Conservation (phyloP, 225 moss, liverwort and hornwort genomes). For the Polytrichum commune region DNA sequence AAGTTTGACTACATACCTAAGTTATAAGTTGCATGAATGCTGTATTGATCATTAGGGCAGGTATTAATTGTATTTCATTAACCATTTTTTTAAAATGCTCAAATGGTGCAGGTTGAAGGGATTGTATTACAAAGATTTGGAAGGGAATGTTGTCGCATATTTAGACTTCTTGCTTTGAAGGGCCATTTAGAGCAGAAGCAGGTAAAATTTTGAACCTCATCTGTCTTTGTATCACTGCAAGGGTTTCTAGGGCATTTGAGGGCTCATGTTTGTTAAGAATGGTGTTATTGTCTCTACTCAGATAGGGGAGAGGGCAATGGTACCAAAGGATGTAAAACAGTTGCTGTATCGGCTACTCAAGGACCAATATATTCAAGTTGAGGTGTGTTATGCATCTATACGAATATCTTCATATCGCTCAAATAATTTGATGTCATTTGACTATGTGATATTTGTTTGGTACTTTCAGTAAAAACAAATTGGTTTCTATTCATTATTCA, state of each 20-base stretch:
- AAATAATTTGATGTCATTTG: background rate
- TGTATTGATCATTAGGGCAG: background rate
- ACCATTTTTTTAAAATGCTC: background rate
- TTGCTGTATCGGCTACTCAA: conserved; percentile 77
- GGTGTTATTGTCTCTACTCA: conserved; percentile 13
- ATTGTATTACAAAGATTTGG: conserved; percentile 96
- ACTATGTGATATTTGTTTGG: too few species aligned
- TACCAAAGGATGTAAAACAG: conserved; percentile 82
- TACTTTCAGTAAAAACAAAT: too few species aligned
- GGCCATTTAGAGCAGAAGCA: conserved; percentile 98
- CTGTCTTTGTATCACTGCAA: too few species aligned
- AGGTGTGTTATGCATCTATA: conserved; percentile 38
- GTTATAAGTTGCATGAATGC: background rate
- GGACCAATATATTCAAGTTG: conserved; percentile 82
- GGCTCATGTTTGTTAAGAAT: background rate
- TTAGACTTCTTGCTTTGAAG: conserved; percentile 80
- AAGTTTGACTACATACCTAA: too few species aligned
- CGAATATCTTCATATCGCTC: background rate
- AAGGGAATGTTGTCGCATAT: conserved; percentile 90
- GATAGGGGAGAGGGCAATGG: conserved; percentile 96
- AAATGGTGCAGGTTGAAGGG: conserved; percentile 67
- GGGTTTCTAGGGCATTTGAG: too few species aligned
- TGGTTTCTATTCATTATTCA: too few species aligned
- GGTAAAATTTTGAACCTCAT: conserved; percentile 25
- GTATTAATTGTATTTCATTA: background rate